phyloP scores from a whole-genome alignment of 768 basidiomycete genomes.

The Daedaleopsis nitida region DNA sequence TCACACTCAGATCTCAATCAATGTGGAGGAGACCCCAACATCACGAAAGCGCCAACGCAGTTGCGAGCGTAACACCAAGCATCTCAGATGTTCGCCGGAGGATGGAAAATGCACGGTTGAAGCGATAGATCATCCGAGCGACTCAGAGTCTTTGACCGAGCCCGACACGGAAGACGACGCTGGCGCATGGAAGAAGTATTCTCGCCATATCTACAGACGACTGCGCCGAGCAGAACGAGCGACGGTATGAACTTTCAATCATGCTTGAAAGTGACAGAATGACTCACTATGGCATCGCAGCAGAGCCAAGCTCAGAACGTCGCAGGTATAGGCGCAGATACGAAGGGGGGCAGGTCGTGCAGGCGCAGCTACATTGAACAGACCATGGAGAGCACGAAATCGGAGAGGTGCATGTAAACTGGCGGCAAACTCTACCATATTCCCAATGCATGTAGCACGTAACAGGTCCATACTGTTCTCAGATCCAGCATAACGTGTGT shows the following conservation, averaged over 20 bases:
- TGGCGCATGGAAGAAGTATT: neutral
- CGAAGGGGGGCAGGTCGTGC: too few relatives aligned
- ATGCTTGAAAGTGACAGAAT: neutral
- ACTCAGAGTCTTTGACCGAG: neutral
- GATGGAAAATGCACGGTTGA: neutral
- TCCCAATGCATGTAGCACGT: too few relatives aligned
- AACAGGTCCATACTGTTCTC: too few relatives aligned
- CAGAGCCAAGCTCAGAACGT: neutral
- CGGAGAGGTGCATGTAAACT: too few relatives aligned
- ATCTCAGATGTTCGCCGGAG: neutral
- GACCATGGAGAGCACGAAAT: too few relatives aligned
- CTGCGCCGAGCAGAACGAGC: neutral
- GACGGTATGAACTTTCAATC: neutral
- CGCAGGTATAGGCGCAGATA: too few relatives aligned
- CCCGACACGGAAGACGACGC: neutral
- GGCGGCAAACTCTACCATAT: too few relatives aligned
- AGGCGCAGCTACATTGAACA: too few relatives aligned
- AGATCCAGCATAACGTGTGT: too few relatives aligned
- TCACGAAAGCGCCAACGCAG: too few relatives aligned
- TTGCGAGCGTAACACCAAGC: neutral
- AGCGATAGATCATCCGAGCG: neutral
- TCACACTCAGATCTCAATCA: too few relatives aligned
- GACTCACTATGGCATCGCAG: neutral
- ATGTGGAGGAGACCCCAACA: too few relatives aligned
- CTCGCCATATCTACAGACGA: neutral